Percentiles rank a stretch among this genome's conserved stretches.
phyloP scores from a whole-genome alignment of 768 basidiomycete species.

The Kwoniella sp. region DNA sequence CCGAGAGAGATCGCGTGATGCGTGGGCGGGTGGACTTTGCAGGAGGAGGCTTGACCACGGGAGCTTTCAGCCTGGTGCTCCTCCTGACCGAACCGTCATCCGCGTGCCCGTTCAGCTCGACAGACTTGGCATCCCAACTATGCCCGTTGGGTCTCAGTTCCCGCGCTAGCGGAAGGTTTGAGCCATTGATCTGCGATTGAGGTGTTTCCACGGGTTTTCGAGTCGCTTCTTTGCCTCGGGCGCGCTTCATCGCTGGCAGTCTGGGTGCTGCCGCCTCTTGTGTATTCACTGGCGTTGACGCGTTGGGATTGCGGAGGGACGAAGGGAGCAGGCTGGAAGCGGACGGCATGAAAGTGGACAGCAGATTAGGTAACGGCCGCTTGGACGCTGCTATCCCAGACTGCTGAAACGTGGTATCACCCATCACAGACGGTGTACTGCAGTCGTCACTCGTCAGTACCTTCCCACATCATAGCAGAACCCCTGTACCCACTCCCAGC shows the following conservation, averaged over 20 bases:
- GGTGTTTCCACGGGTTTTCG: constrained; percentile 11
- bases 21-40: constrained; percentile 8
- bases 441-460: neutral
- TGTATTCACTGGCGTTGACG: constrained; percentile 18
- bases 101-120: constrained; percentile 27
- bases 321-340: constrained; percentile 24
- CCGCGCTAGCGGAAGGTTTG: constrained; percentile 9
- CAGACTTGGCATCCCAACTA: constrained; percentile 26
- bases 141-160: constrained; percentile 12
- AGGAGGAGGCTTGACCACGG: constrained; percentile 2
- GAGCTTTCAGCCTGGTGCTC: constrained; percentile 23
- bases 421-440: constrained; percentile 29
- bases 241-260: constrained; percentile 40
- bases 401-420: constrained; percentile 33
- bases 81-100: constrained; percentile 23
- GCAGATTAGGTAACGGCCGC: constrained; percentile 31
- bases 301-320: constrained; percentile 19
- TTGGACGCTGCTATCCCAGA: constrained; percentile 12
- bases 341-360: constrained; percentile 27
- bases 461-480: neutral
- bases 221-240: constrained; percentile 19
- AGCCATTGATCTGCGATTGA: constrained; percentile 1
- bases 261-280: constrained; percentile 13
- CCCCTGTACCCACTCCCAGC: constrained; percentile 27
- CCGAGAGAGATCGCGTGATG: constrained; percentile 23